Evolutionary conservation across 1,284 basidiomycete species (phyloP), one percentile per base, ranked within the genome.

Genomic region (Pseudozyma sp.): DNA sequence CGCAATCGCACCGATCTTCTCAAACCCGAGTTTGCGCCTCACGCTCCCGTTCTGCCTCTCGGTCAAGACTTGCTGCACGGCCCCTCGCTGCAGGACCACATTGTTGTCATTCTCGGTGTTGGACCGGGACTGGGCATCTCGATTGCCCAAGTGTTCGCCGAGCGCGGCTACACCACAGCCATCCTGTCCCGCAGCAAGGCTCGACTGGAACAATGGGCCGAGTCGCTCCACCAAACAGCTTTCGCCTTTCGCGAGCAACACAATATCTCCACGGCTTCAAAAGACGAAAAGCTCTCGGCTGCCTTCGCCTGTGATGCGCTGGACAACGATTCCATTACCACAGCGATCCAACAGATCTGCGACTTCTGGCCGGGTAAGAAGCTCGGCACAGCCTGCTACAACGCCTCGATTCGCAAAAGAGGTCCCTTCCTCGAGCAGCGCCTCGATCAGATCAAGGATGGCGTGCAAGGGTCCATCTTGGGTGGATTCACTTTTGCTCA

Each of bases 221-320:
- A 51, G 7, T 37, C 49, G 24, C 59, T 76, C 5, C 57, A 75
- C 50, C 14, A 44, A 13, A 51, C 63, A 2, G 75, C 75, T 0
- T 43, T 53, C 9, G 49, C 45, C 3, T 67, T 61, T 24, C 65
- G 68, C 6, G 44, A 51, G 24, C 17, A 44, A 6, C 16, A 58
- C 34, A 35, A 52, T 7, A 19, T 64, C 14, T 30, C 24, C 24
- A 24, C 24, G 24, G 24, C 42, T 50, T 4, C 40, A 0, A 11
- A 30, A 19, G 56, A 24, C 3, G 59, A 54, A 43, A 33, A 35
- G 39, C 60, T 78, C 3, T 61, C 68, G 3, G 54, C 58, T 0
- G 79, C 75, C 1, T 79, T 81, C 33, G 69, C 62, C 5, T 81
- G 78, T 42, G 78, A 81, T 53, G 78, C 72, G 8, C 59, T 79